phyloP scores from a whole-genome alignment of 2,329 filamentous ascomycete species.

The Periconia digitata region DNA sequence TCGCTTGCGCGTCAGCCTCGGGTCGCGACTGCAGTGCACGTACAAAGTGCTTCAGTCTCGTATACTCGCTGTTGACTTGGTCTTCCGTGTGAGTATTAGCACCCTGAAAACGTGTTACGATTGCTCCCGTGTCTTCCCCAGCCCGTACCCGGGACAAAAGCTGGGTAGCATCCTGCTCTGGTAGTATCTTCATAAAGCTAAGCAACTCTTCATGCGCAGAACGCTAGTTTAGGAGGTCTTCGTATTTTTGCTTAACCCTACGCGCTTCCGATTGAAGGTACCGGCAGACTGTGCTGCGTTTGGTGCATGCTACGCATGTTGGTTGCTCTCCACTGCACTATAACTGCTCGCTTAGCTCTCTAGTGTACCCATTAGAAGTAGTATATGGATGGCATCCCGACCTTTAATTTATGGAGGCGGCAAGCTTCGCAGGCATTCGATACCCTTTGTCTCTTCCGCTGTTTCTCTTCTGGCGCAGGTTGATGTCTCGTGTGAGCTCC shows the following conservation, averaged over 20 bases:
- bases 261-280: slow-evolving; percentile 8
- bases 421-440: slow-evolving; percentile 1
- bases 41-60: neutral
- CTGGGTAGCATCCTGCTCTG: slow-evolving; percentile 13
- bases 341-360: neutral
- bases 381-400: neutral
- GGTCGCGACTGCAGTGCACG: neutral
- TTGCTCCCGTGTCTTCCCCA: slow-evolving; percentile 12
- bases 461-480: neutral
- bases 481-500: neutral
- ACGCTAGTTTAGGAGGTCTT: slow-evolving; percentile 8
- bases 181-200: slow-evolving; percentile 9
- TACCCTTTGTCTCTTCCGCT: neutral
- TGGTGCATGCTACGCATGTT: slow-evolving; percentile 9
- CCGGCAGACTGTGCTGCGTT: slow-evolving; percentile 8
- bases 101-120: slow-evolving; percentile 14
- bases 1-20: neutral
- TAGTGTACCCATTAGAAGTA: neutral
- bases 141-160: slow-evolving; percentile 17
- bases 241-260: slow-evolving; percentile 9
- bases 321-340: slow-evolving; percentile 12
- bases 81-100: slow-evolving; percentile 1
- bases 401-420: neutral
- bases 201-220: slow-evolving; percentile 15
- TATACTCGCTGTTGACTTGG: neutral